phyloP scores from a whole-genome alignment of 2,329 filamentous ascomycete species.

The Aspergillus versicolor region DNA sequence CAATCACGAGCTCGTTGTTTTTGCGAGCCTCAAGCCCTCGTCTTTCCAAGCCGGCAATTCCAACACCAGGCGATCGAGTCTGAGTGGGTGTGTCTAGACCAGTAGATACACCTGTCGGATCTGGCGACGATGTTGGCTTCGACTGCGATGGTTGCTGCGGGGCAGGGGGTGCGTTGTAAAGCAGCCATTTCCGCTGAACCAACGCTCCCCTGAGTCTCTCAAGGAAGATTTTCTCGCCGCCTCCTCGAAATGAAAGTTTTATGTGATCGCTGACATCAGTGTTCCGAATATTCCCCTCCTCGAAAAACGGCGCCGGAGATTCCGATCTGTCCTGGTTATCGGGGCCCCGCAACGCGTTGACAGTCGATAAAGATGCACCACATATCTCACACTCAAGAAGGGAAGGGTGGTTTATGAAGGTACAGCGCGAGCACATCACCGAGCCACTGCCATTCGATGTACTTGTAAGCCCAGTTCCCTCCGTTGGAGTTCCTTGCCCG shows the following conservation, averaged over 20 bases:
- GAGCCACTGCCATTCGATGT: slow-evolving; percentile 15
- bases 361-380: slow-evolving; percentile 68
- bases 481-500: not conserved
- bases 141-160: slow-evolving; percentile 61
- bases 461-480: slow-evolving; percentile 8
- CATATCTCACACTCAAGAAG: slow-evolving; percentile 87
- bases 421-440: slow-evolving; percentile 75
- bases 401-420: slow-evolving; percentile 89
- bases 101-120: slow-evolving; percentile 23
- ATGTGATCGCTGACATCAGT: slow-evolving; percentile 70
- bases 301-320: slow-evolving; percentile 73
- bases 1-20: slow-evolving; percentile 91
- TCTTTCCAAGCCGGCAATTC: slow-evolving; percentile 89
- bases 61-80: slow-evolving; percentile 62
- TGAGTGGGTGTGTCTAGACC: slow-evolving; percentile 25
- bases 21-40: slow-evolving; percentile 79
- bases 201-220: slow-evolving; percentile 85
- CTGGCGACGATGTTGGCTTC: slow-evolving; percentile 30
- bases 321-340: slow-evolving; percentile 53
- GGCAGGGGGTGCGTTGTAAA: slow-evolving; percentile 84
- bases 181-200: slow-evolving; percentile 91
- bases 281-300: slow-evolving; percentile 45
- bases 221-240: slow-evolving; percentile 86
- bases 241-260: slow-evolving; percentile 87
- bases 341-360: slow-evolving; percentile 44